Evolutionary conservation across 2,329 filamentous ascomycete genomes (phyloP).

Genomic region (Fonsecaea pedrosoi): DNA sequence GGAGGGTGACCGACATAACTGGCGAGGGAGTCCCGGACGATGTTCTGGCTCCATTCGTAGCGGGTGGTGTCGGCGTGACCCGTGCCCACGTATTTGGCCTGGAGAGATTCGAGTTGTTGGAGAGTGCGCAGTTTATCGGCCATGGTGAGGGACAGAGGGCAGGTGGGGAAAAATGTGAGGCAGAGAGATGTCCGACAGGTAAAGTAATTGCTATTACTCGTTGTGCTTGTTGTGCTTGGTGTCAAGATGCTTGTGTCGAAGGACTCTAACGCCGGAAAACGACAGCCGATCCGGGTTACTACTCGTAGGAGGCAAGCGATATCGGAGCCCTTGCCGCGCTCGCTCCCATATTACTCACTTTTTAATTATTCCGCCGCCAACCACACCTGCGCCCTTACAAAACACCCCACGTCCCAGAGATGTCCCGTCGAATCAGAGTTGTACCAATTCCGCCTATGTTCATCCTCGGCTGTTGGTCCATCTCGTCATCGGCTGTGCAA

Average conservation of each 20-base stretch:
- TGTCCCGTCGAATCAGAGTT: neutral
- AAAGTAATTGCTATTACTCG: neutral
- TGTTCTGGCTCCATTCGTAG: slow-evolving; percentile 97
- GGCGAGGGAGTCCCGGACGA: slow-evolving; percentile 89
- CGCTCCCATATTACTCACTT: neutral
- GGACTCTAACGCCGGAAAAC: neutral
- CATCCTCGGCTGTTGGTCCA: slow-evolving; percentile 8
- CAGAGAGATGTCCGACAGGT: neutral
- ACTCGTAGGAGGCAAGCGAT: neutral
- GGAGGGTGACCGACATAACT: slow-evolving; percentile 90
- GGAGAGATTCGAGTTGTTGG: slow-evolving; percentile 95
- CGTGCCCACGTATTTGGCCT: slow-evolving; percentile 94
- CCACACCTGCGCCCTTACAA: neutral
- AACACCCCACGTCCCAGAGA: slow-evolving; percentile 3
- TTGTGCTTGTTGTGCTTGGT: neutral
- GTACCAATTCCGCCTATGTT: slow-evolving; percentile 8
- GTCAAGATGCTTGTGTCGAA: neutral
- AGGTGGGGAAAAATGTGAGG: neutral
- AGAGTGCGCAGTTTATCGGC: slow-evolving; percentile 98
- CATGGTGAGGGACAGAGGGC: slow-evolving; percentile 50
- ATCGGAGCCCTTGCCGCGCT: neutral
- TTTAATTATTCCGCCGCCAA: neutral
- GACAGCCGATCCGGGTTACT: neutral
- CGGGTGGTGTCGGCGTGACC: slow-evolving; percentile 96
- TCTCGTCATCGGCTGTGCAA: slow-evolving; percentile 9